These are phyloP conservation scores for Polyporus arcularius DNA, from an alignment of 768 basidiomycete species.

Conservation along the genomic window DNA sequence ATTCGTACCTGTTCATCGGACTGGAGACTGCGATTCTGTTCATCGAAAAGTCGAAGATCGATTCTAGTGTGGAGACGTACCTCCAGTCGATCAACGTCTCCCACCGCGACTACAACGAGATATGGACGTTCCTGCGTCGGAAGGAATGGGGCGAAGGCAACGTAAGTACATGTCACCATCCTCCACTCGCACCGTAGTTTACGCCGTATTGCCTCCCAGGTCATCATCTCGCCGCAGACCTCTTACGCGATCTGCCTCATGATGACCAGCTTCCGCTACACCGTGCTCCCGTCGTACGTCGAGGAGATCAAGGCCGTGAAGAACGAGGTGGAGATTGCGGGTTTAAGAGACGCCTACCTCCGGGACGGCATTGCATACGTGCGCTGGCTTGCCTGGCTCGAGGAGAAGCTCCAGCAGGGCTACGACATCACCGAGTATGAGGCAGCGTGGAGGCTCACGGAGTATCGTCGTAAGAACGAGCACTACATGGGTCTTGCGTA, in stretches of 20 bases:
- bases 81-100: slow-evolving; percentile 57
- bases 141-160: slow-evolving; percentile 82
- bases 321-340: slow-evolving; percentile 83
- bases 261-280: slow-evolving; percentile 81
- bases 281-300: slow-evolving; percentile 66
- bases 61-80: slow-evolving; percentile 57
- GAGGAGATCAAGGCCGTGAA: slow-evolving; percentile 85
- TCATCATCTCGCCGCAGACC: slow-evolving; percentile 72
- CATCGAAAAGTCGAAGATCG: slow-evolving; percentile 68
- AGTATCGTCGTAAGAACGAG: slow-evolving; percentile 70
- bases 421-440: slow-evolving; percentile 92
- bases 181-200: neutral
- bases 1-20: slow-evolving; percentile 79
- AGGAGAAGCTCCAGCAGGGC: slow-evolving; percentile 71
- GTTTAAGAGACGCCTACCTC: slow-evolving; percentile 80
- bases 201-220: slow-evolving; percentile 33
- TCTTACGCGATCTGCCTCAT: slow-evolving; percentile 85
- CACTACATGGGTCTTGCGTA: slow-evolving; percentile 86
- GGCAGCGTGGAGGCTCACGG: slow-evolving; percentile 80
- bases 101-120: slow-evolving; percentile 67
- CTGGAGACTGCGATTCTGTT: slow-evolving; percentile 68
- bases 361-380: slow-evolving; percentile 88
- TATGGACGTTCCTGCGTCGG: slow-evolving; percentile 77
- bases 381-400: slow-evolving; percentile 90
- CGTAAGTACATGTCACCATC: slow-evolving; percentile 33